Percentiles rank a stretch among this genome's conserved stretches.
phyloP scores from a whole-genome alignment of 1,284 basidiomycete genomes.

The Porodaedalea pini region DNA sequence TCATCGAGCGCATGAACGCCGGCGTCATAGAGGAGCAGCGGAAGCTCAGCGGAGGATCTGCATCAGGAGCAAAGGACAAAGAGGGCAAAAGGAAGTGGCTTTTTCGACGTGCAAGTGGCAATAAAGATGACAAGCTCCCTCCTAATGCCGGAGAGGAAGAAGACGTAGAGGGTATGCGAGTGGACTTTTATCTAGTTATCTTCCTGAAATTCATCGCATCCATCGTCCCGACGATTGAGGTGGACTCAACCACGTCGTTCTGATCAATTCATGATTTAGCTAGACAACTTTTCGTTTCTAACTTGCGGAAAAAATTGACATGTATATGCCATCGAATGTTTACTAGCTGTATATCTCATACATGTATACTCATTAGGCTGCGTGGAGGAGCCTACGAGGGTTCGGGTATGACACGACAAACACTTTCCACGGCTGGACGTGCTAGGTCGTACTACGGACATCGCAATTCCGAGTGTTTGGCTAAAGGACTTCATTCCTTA shows the following conservation, averaged over 20 bases:
- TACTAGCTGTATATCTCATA: conserved; percentile 12
- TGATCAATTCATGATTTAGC: conserved; percentile 32
- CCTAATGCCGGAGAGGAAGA: conserved; percentile 52
- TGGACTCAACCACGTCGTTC: conserved; percentile 85
- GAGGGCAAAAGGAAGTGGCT: conserved; percentile 88
- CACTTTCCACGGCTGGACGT: too few relatives aligned
- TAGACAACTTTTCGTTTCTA: conserved; percentile 7
- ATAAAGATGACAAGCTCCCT: conserved; percentile 52
- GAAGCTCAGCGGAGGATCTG: conserved; percentile 34
- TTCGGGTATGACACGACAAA: too few relatives aligned
- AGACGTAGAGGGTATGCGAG: conserved; percentile 82
- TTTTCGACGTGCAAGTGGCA: conserved; percentile 64
- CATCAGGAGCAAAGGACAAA: conserved; percentile 32
- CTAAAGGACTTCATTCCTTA: too few relatives aligned
- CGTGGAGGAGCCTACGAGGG: too few relatives aligned
- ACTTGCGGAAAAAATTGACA: conserved; percentile 1
- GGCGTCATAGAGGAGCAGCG: conserved; percentile 75
- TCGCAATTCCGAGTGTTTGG: too few relatives aligned
- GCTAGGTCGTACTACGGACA: too few relatives aligned
- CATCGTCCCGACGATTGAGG: conserved; percentile 93
- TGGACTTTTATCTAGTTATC: conserved; percentile 93
- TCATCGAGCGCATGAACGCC: conserved; percentile 97
- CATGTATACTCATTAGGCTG: background rate
- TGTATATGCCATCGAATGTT: conserved; percentile 10
- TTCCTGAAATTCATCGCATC: conserved; percentile 97